Base-by-base conservation (phyloP, 805 yeast genomes). In the Groenewaldozyma salmanticensis region DNA sequence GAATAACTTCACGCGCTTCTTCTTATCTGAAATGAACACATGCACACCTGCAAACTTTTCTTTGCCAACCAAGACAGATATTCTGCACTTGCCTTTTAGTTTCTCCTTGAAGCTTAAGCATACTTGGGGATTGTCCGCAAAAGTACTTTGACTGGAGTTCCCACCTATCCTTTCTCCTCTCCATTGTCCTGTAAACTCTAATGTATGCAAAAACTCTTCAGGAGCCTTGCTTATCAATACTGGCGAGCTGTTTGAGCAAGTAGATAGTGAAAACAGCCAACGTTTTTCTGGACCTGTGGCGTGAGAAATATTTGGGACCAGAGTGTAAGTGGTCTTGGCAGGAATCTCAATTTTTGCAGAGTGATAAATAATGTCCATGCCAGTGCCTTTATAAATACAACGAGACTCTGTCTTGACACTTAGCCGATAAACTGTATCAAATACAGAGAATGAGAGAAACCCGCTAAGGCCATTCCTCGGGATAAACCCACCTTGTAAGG, bases 41-140 rank as follows among this genome's bases (percentile, higher is more conserved):
- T 72, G 72, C 9, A 68, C 48, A 43, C 68, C 69, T 35, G 73
- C 52, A 15, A 64, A 54, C 2, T 52, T 46, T n/a, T 54, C 44
- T 2, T 46, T 35, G 13, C 50, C 47, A 1, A 54, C 47, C 3
- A 57, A 38, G 21, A 60, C 51, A 13, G 64, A 50, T 22, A 62
- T 13, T 19, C 36, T 45, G 4, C 49, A 24, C 3, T 29, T 27
- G 17, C n/a, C n/a, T n/a, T n/a, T 27, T n/a, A 15, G 37, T 17
- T 4, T 35, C 33, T 20, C 35, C 35, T 7, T 33, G 9, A n/a
- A 44, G 49, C 46, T 35, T 52, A 38, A 70, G 31, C 22, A 54
- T 59, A 44, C 76, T 47, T 77, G 83, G 0, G 85, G 85, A 46
- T 79, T 79, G 6, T 61, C 51, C 17, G 71, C 52, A 48, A 66